These are phyloP conservation scores for Xylariomycetidae sp. DNA, from an alignment of 2,329 filamentous ascomycete species.

Conservation along the genomic window DNA sequence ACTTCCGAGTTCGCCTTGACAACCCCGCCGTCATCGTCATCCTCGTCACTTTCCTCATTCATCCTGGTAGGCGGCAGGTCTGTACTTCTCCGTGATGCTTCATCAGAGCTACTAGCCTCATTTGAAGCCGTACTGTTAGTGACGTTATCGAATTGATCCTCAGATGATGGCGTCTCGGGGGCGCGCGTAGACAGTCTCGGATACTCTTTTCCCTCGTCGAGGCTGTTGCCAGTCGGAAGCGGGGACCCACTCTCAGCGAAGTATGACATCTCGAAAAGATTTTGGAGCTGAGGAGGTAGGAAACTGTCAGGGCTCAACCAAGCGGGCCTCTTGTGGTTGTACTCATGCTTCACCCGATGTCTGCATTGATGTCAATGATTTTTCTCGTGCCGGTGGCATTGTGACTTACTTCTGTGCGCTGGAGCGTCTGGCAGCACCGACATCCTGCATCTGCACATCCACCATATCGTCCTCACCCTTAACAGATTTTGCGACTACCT, in stretches of 20 bases:
- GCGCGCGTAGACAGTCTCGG: constrained; percentile 48
- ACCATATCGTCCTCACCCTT: constrained; percentile 89
- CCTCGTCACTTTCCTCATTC: constrained; percentile 56
- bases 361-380: no score
- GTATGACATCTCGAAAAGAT: constrained; percentile 74
- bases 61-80: constrained; percentile 45
- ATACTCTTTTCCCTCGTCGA: constrained; percentile 56
- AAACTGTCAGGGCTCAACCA: constrained; percentile 51
- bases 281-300: constrained; percentile 60
- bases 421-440: no score
- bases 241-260: constrained; percentile 52
- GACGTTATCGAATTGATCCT: constrained; percentile 44
- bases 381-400: no score
- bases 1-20: no score
- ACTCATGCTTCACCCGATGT: constrained; percentile 26
- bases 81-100: constrained; percentile 27
- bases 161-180: constrained; percentile 36
- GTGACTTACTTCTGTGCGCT: constrained; percentile 23
- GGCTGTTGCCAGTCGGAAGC: constrained; percentile 61
- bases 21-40: constrained; percentile 31
- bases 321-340: constrained; percentile 45
- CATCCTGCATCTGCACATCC: constrained; percentile 79
- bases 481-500: constrained; percentile 72
- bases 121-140: constrained; percentile 45
- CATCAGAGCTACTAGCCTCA: constrained; percentile 50